Evolutionary conservation across 495 filamentous ascomycete species (phyloP).

Genomic region (Talaromyces liani): DNA sequence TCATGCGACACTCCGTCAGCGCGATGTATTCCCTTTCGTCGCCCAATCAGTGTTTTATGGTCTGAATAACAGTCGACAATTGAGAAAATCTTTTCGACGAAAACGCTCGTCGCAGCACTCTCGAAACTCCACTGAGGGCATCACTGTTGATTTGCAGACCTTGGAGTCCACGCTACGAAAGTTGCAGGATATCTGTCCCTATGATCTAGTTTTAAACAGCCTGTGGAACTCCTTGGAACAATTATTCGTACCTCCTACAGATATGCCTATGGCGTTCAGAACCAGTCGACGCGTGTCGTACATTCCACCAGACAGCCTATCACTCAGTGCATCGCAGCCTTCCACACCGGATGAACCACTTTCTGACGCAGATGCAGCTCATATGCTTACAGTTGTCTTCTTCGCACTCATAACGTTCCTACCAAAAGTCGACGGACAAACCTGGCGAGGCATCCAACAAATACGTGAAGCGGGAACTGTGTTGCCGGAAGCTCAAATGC

Average conservation of each 20-base stretch:
- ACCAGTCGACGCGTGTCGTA: conserved; percentile 30
- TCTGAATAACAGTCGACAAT: conserved; percentile 55
- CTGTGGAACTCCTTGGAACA: conserved; percentile 66
- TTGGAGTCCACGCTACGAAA: conserved; percentile 27
- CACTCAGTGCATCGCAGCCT: conserved; percentile 20
- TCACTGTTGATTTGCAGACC: conserved; percentile 22
- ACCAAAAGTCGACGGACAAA: conserved; percentile 33
- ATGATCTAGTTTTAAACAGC: conserved; percentile 60
- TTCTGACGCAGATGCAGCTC: conserved; percentile 47
- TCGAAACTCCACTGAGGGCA: conserved; percentile 8
- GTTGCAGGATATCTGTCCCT: conserved; percentile 33
- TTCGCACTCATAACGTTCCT: conserved; percentile 50
- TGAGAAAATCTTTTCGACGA: conserved; percentile 57
- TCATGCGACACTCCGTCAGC: conserved; percentile 32
- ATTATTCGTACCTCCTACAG: conserved; percentile 58
- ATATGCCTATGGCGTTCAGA: conserved; percentile 34
- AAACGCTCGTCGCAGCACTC: conserved; percentile 17
- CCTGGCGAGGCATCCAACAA: conserved; percentile 43
- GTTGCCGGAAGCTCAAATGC: conserved; percentile 35
- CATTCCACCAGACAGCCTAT: conserved; percentile 20
- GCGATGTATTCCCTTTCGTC: conserved; percentile 47
- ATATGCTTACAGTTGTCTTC: conserved; percentile 47
- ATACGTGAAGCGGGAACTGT: conserved; percentile 49
- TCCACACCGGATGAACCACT: conserved; percentile 28
- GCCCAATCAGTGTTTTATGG: conserved; percentile 71